Evolutionary conservation across 352 stramenopile species (phyloP).

Genomic region (Pythium periplocum): DNA sequence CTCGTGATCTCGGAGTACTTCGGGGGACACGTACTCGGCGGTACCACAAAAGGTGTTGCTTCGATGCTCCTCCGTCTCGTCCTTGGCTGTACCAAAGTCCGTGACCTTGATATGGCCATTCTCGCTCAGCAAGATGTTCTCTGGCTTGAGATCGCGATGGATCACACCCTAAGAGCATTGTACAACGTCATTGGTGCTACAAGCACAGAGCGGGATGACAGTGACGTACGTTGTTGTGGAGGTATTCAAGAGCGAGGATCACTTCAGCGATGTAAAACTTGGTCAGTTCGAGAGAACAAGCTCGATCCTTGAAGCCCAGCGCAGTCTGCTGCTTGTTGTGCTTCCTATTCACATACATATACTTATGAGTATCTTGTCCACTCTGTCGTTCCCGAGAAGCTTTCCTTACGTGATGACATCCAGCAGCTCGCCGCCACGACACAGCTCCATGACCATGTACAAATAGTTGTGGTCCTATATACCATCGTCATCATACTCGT

Average conservation of each 20-base stretch:
- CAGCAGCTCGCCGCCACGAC: conserved; percentile 77
- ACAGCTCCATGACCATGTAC: conserved; percentile 91
- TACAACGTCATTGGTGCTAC: conserved; percentile 1
- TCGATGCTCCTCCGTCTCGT: conserved; percentile 72
- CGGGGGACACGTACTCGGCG: conserved; percentile 89
- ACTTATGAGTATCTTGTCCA: too few species aligned
- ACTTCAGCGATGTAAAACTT: conserved; percentile 94
- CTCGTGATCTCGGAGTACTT: conserved; percentile 84
- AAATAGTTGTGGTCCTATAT: conserved; percentile 73
- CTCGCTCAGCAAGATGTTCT: conserved; percentile 74
- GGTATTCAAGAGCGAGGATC: conserved; percentile 90
- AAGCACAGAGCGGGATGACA: too few species aligned
- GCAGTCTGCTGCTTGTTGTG: conserved; percentile 66
- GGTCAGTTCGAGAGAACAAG: conserved; percentile 81
- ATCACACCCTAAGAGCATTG: conserved; percentile 76
- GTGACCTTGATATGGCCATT: conserved; percentile 88
- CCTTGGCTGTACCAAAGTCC: conserved; percentile 87
- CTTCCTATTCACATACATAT: conserved; percentile 30
- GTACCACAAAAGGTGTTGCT: conserved; percentile 90
- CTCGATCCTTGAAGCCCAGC: conserved; percentile 47
- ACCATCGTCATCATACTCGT: neutral
- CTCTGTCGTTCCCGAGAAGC: neutral
- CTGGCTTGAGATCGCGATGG: conserved; percentile 92
- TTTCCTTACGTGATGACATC: conserved; percentile 74
- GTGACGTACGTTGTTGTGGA: conserved; percentile 76